A percentile compares a stretch with the other conserved stretches of the same genome.
These are phyloP conservation scores for Acacia acuminata DNA, from an alignment of 306 rosid genomes.

Conservation along the genomic window DNA sequence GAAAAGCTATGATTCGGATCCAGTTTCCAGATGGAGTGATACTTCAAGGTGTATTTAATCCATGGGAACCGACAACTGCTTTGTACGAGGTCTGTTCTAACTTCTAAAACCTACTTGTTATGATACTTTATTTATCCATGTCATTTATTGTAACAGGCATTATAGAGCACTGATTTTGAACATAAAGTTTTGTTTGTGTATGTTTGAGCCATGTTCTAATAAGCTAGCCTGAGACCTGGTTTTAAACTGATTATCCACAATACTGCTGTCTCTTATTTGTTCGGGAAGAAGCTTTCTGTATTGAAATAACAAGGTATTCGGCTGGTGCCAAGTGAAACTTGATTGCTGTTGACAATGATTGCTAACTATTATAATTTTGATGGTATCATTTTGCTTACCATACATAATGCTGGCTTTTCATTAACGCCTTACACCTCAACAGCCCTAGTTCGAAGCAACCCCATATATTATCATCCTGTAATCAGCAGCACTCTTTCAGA, in stretches of 20 bases:
- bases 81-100: conserved; percentile 76
- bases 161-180: neutral
- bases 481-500: neutral
- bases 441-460: neutral
- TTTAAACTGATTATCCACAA: neutral
- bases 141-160: neutral
- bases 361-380: conserved; percentile 3
- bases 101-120: conserved; percentile 25
- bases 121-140: conserved; percentile 5
- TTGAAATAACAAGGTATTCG: neutral
- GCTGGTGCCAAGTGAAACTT: neutral
- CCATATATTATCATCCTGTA: neutral
- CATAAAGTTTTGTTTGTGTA: neutral
- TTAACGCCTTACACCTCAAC: neutral
- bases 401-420: neutral
- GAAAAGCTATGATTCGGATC: conserved; percentile 66
- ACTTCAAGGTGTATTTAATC: conserved; percentile 85
- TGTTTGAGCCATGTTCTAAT: conserved; percentile 1
- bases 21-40: conserved; percentile 96
- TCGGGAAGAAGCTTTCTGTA: conserved; percentile 17
- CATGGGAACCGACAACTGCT: conserved; percentile 73
- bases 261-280: conserved; percentile 8
- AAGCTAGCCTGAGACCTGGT: conserved; percentile 10
- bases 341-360: neutral
- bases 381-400: conserved; percentile 4